These are phyloP conservation scores for Rhizophlyctis rosea DNA, from an alignment of 192 early-diverging fungal genomes.

Conservation along the genomic window DNA sequence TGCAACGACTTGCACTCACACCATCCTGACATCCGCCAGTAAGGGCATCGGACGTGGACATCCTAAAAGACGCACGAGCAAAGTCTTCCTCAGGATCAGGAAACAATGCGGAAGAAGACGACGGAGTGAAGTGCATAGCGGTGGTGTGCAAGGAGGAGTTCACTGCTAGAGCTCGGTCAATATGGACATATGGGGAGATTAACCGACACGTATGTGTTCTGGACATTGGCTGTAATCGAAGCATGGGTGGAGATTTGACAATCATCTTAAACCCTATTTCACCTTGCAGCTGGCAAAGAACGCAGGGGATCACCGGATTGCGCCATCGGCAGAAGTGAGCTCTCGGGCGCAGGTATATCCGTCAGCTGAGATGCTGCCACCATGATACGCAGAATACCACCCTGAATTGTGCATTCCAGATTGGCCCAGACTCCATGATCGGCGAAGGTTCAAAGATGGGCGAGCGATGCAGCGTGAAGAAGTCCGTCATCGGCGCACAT, in stretches of 20 bases:
- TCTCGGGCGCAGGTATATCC: constrained; percentile 54
- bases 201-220: constrained; percentile 54
- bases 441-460: constrained; percentile 87
- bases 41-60: constrained; percentile 17
- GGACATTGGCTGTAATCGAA: too few species aligned
- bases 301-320: constrained; percentile 52
- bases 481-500: constrained; percentile 89
- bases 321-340: constrained; percentile 65
- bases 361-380: background rate
- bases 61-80: constrained; percentile 21
- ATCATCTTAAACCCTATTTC: too few species aligned
- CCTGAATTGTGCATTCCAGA: constrained; percentile 22
- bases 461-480: constrained; percentile 90
- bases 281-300: constrained; percentile 11
- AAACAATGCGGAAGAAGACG: constrained; percentile 8
- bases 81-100: constrained; percentile 30
- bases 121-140: constrained; percentile 40
- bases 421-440: constrained; percentile 86
- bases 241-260: too few species aligned
- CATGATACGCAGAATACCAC: background rate
- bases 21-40: constrained; percentile 11
- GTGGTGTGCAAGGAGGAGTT: constrained; percentile 52
- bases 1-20: too few species aligned
- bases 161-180: constrained; percentile 79
- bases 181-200: constrained; percentile 80